Evolutionary conservation across 192 early-diverging fungal species (phyloP).

Genomic region (Coemansia guatemalensis): DNA sequence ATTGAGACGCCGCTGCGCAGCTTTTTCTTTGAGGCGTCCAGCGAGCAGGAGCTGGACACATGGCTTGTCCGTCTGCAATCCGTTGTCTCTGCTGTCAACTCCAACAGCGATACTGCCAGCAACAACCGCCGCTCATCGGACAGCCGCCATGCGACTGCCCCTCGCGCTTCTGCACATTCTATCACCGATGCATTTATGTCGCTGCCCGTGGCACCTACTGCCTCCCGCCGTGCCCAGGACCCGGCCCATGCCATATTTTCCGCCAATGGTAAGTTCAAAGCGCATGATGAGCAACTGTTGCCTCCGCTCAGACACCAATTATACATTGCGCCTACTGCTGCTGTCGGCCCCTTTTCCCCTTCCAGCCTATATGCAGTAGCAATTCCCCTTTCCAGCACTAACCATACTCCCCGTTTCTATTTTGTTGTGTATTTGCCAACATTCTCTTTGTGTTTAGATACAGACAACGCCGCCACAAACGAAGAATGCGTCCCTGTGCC

Average conservation of each 20-base stretch:
- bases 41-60: slow-evolving; percentile 41
- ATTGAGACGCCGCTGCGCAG: slow-evolving; percentile 37
- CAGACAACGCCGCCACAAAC: background rate
- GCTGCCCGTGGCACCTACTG: slow-evolving; percentile 14
- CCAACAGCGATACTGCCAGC: slow-evolving; percentile 18
- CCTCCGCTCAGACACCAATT: background rate
- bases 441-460: background rate
- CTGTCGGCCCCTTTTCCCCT: background rate
- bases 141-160: slow-evolving; percentile 11
- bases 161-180: background rate
- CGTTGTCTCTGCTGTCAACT: slow-evolving; percentile 19
- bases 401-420: background rate
- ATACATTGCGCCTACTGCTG: background rate
- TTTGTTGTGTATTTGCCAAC: background rate
- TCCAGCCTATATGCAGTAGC: background rate
- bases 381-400: background rate
- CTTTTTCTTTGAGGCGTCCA: slow-evolving; percentile 52
- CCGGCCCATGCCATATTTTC: slow-evolving; percentile 30
- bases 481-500: slow-evolving; percentile 1
- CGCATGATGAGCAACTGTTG: background rate
- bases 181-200: slow-evolving; percentile 27
- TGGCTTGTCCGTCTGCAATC: slow-evolving; percentile 33
- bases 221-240: slow-evolving; percentile 17
- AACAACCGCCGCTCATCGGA: slow-evolving; percentile 22
- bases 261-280: slow-evolving; percentile 14